Evolutionary conservation across 495 filamentous ascomycete species (phyloP).

Genomic region (Astrothelium macrocarpum): DNA sequence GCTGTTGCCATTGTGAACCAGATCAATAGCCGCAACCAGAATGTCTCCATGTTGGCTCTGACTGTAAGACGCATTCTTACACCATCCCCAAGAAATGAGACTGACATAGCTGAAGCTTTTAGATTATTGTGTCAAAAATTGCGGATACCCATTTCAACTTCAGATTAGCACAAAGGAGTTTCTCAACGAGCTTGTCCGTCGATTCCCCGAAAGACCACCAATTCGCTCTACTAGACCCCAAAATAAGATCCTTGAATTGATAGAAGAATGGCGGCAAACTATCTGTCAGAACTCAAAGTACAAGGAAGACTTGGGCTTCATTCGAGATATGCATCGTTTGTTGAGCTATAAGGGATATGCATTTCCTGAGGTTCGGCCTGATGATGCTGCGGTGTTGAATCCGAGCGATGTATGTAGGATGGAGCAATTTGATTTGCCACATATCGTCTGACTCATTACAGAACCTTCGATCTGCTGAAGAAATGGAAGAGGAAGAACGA

Average conservation of each 20-base stretch:
- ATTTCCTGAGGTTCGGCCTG: slow-evolving; percentile 81
- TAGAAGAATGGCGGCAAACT: slow-evolving; percentile 96
- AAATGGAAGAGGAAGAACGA: slow-evolving; percentile 95
- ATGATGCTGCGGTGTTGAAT: slow-evolving; percentile 95
- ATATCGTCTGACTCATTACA: slow-evolving; percentile 36
- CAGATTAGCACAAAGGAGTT: slow-evolving; percentile 99
- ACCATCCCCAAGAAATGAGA: not conserved
- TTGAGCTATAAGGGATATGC: slow-evolving; percentile 93
- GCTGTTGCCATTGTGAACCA: slow-evolving; percentile 88
- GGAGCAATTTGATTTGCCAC: not conserved
- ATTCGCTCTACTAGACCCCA: slow-evolving; percentile 79
- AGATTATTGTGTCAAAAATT: slow-evolving; percentile 99
- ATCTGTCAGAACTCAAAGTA: slow-evolving; percentile 97
- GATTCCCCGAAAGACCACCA: slow-evolving; percentile 90
- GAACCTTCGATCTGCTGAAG: slow-evolving; percentile 92
- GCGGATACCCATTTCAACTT: slow-evolving; percentile 96
- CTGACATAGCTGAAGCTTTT: slow-evolving; percentile 54
- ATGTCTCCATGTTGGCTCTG: slow-evolving; percentile 83
- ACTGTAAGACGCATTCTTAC: slow-evolving; percentile 21
- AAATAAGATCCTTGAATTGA: slow-evolving; percentile 84
- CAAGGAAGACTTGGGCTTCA: slow-evolving; percentile 92
- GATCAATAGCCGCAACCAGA: slow-evolving; percentile 92
- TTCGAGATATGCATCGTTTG: slow-evolving; percentile 94
- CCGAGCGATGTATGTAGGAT: slow-evolving; percentile 76
- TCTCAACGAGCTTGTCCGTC: slow-evolving; percentile 91